Conservation (phyloP, 2,329 filamentous ascomycete genomes). For the Scopulariopsis brevicaulis region DNA sequence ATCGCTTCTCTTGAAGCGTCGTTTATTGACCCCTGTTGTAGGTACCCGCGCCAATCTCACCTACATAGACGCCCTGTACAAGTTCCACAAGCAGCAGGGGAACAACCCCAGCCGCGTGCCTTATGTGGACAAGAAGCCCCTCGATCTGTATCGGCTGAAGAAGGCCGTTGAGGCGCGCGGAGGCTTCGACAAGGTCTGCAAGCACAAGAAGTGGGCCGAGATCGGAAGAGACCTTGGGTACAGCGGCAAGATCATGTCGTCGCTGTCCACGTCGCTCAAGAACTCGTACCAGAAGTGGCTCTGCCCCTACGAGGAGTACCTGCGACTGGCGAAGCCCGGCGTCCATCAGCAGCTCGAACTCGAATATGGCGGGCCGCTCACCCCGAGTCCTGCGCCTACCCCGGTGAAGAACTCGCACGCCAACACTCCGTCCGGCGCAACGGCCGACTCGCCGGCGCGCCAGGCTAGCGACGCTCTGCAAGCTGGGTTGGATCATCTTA, state of each 20-base stretch:
- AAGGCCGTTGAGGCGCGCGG: constrained; percentile 92
- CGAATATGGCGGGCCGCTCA: constrained; percentile 86
- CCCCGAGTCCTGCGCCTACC: constrained; percentile 57
- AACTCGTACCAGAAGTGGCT: constrained; percentile 98
- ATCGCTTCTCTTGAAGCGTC: not conserved
- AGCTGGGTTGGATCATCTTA: constrained; percentile 30
- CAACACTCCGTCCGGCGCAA: constrained; percentile 45
- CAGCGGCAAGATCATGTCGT: constrained; percentile 99
- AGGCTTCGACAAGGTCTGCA: constrained; percentile 94
- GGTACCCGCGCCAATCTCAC: constrained; percentile 91
- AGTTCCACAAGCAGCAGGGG: constrained; percentile 95
- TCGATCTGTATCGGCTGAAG: constrained; percentile 91
- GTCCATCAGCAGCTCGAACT: constrained; percentile 93
- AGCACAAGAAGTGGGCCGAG: constrained; percentile 97
- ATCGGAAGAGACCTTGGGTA: constrained; percentile 95
- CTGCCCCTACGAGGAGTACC: constrained; percentile 90
- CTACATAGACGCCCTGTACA: constrained; percentile 87
- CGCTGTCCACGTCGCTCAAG: constrained; percentile 90
- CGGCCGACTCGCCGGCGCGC: constrained; percentile 56
- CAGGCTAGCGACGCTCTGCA: constrained; percentile 43
- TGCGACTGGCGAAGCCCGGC: constrained; percentile 80
- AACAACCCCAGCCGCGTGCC: constrained; percentile 89
- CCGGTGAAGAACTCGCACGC: constrained; percentile 58
- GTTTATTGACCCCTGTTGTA: constrained; percentile 20
- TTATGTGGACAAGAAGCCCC: constrained; percentile 92